These are phyloP conservation scores for Scalesia atractyloides DNA, from an alignment of 129 eudicot genomes.

Conservation along the genomic window DNA sequence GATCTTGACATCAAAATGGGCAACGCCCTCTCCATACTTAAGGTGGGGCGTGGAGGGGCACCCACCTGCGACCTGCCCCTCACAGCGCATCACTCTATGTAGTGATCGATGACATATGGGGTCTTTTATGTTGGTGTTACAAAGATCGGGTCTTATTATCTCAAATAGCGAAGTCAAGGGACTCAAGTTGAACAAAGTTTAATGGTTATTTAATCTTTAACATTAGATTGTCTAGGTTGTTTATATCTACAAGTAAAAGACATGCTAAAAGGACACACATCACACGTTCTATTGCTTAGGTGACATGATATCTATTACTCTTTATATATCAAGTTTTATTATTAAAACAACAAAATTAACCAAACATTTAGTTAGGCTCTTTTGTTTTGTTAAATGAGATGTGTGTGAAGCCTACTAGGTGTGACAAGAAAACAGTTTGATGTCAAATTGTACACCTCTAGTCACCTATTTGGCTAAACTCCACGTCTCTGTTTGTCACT, in stretches of 20 bases:
- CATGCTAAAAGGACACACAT: neutral
- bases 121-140: too few relatives aligned
- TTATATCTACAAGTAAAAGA: neutral
- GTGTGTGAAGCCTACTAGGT: slow-evolving; percentile 9
- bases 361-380: neutral
- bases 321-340: neutral
- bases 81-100: too few relatives aligned
- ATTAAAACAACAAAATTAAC: neutral
- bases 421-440: slow-evolving; percentile 12
- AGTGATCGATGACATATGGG: too few relatives aligned
- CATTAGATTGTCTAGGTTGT: neutral
- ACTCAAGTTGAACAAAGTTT: too few relatives aligned
- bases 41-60: too few relatives aligned
- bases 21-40: too few relatives aligned
- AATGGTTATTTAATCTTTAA: too few relatives aligned
- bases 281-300: neutral
- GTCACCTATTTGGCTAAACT: slow-evolving; percentile 12
- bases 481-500: slow-evolving; percentile 16
- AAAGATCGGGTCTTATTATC: too few relatives aligned
- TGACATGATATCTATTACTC: neutral
- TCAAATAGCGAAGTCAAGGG: too few relatives aligned
- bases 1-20: too few relatives aligned
- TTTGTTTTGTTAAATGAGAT: neutral
- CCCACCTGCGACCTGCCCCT: too few relatives aligned
- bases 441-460: slow-evolving; percentile 26